phyloP scores from a whole-genome alignment of 495 filamentous ascomycete species.

The Aspergillus sclerotiicarbonarius region DNA sequence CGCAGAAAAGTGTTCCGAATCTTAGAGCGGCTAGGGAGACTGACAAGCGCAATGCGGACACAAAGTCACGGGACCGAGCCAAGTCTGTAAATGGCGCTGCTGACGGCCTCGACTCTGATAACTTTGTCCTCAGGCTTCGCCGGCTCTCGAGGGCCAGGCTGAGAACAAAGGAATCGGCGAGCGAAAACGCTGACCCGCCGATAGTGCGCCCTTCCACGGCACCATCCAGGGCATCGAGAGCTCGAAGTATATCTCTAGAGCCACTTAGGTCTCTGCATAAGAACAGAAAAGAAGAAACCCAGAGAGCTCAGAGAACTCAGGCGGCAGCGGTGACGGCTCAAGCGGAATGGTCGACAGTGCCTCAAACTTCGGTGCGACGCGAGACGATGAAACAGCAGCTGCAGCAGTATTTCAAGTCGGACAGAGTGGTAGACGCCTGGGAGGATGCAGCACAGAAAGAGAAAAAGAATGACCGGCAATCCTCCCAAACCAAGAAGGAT shows the following conservation, averaged over 20 bases:
- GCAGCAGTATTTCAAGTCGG: constrained; percentile 38
- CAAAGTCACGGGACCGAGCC: constrained; percentile 1
- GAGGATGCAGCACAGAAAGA: constrained; percentile 27
- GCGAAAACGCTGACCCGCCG: constrained; percentile 16
- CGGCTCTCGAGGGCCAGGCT: constrained; percentile 31
- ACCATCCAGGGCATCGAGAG: constrained; percentile 26
- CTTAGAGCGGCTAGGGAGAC: constrained; percentile 8
- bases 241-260: constrained; percentile 31
- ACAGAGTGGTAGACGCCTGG: constrained; percentile 42
- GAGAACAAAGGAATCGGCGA: constrained; percentile 22
- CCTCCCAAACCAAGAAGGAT: constrained; percentile 24
- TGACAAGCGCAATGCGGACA: background rate
- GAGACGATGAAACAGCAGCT: constrained; percentile 41
- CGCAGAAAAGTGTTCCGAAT: constrained; percentile 24
- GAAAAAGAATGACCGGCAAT: constrained; percentile 9
- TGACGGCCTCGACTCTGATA: constrained; percentile 7
- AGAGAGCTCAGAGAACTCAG: constrained; percentile 4
- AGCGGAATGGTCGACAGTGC: constrained; percentile 11
- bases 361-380: constrained; percentile 13
- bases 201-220: constrained; percentile 29
- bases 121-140: constrained; percentile 23
- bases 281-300: constrained; percentile 19
- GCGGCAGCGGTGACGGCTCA: constrained; percentile 8
- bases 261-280: constrained; percentile 26
- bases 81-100: constrained; percentile 15